Percentiles rank a stretch among this genome's conserved stretches.
Conservation (phyloP, 352 stramenopile genomes). For the Phytopythium vexans region DNA sequence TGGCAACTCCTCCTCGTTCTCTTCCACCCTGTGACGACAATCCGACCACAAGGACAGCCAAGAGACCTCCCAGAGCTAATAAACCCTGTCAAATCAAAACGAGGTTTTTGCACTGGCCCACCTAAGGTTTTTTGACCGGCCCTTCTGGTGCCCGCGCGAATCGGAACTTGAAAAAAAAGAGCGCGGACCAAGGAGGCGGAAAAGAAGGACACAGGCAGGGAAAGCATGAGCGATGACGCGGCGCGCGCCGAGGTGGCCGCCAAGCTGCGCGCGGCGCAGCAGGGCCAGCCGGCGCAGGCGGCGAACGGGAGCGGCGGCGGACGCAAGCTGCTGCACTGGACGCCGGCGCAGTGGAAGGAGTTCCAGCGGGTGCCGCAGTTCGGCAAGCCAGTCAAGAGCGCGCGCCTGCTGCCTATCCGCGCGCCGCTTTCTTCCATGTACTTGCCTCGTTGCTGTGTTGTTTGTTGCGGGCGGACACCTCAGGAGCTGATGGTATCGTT, state of each 20-base stretch:
- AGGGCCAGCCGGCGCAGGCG: constrained; percentile 6
- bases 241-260: constrained; percentile 30
- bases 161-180: constrained; percentile 7
- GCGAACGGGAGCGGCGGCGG: constrained; percentile 7
- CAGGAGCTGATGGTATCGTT: not conserved
- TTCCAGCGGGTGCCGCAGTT: constrained; percentile 61
- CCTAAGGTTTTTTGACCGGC: constrained; percentile 5
- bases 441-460: constrained; percentile 5
- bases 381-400: constrained; percentile 43
- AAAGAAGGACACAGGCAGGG: constrained; percentile 13
- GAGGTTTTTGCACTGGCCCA: constrained; percentile 2
- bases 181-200: constrained; percentile 1
- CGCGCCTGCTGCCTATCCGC: constrained; percentile 74
- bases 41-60: too few species aligned
- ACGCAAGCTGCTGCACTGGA: constrained; percentile 72
- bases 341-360: constrained; percentile 51
- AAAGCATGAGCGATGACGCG: constrained; percentile 24
- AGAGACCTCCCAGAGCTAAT: too few species aligned
- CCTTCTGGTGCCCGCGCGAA: not conserved
- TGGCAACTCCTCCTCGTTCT: not conserved
- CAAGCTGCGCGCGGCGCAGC: constrained; percentile 33
- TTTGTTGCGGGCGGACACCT: not conserved
- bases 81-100: too few species aligned
- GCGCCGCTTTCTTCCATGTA: constrained; percentile 78
- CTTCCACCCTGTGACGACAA: not conserved